Evolutionary conservation across 2,329 filamentous ascomycete species (phyloP), one percentile per base, ranked within the genome.

Genomic region (Thermoascus crustaceus): DNA sequence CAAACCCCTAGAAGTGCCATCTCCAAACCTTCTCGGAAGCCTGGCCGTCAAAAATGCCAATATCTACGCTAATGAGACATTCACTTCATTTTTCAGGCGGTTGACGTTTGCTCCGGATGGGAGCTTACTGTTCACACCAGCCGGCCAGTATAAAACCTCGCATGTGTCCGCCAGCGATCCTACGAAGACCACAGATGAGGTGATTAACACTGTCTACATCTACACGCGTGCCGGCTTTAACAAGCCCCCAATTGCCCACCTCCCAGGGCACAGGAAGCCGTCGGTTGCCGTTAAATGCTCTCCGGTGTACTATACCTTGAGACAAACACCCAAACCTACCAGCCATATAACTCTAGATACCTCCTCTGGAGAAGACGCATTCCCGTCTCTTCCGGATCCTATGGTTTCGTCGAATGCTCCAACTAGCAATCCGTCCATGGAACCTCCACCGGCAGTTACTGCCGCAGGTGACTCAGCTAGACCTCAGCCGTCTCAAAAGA

Each of bases 201-300:
- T 95, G 34, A 87, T 84, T 50, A 98, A 98, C 55, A 98, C 91
- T 0, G 93, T 98, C 14, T 98, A 98, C 62, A 91, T 98, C 35
- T 98, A 98, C 61, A 95, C 89, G 0, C 75, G 91, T 49, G 91
- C 88, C 19, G 91, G 91, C 16, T 86, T 98, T 54, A 96, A 95
- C 65, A 95, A 93, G 58, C 87, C 91, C 1, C 91, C 91, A 2
- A 83, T 96, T 38, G 87, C 89, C 5, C 91, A 96, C 61, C 72
- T 98, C 5, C 91, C 91, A 0, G 91, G 91, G 2, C 89, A 96
- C 63, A 98, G 95, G 69, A 98, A 98, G 61, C 91, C 91, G 0
- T 96, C 91, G 0, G 85, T 98, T 7, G 91, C 88, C 1, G 85
- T 98, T 40, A 85, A 85, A 54, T 98, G 91, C 57, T 98, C 89